Evolutionary conservation across 139 green algal species (phyloP), one percentile per base, ranked within the genome.

Genomic region (Ettlia oleoabundans): DNA sequence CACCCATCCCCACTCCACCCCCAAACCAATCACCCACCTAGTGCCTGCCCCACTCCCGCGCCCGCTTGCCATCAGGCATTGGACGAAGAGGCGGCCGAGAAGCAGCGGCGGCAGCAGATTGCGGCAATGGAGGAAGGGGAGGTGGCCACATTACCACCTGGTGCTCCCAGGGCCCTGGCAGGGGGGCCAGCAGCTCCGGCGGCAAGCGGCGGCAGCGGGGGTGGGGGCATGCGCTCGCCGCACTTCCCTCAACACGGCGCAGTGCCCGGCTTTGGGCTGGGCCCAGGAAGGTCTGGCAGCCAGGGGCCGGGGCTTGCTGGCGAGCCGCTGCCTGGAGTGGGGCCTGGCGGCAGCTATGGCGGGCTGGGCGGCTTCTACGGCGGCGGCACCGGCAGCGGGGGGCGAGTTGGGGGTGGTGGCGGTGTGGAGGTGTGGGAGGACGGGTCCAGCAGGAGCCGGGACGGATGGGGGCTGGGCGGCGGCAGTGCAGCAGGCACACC

Each of bases 91-190:
- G 37, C 69, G 30, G 62, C 76, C 4, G 76, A 73, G 33, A 82
- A 82, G 76, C 40, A 69, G 74, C 55, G 74, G 37, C 40, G 32
- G 55, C 74, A 81, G 74, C 55, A 55, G 74, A 26, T 58, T 41
- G 76, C 76, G 28, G 76, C 76, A 0, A 67, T 67, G 62, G 76
- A 82, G 76, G 76, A 82, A 30, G 76, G 76, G 21, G 76, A 82
- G 62, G 62, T 82, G 41, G 53, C 42, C 6, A 67, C 61, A 7
- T 47, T 41, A 4, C 41, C 76, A 0, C 74, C 37, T 0, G 30
- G 30, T 28, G 15, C 30, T 9, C 33, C 52, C 5, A 9, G n/a
- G 41, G 61, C 58, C 8, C 21, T 24, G 38, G 22, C 40, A 26
- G 15, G 5, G 40, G 58, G 2, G 37, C 7, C 52, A 35, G n/a